phyloP scores from a whole-genome alignment of 169 alveolate genomes.

The Plasmodium coatneyi region DNA sequence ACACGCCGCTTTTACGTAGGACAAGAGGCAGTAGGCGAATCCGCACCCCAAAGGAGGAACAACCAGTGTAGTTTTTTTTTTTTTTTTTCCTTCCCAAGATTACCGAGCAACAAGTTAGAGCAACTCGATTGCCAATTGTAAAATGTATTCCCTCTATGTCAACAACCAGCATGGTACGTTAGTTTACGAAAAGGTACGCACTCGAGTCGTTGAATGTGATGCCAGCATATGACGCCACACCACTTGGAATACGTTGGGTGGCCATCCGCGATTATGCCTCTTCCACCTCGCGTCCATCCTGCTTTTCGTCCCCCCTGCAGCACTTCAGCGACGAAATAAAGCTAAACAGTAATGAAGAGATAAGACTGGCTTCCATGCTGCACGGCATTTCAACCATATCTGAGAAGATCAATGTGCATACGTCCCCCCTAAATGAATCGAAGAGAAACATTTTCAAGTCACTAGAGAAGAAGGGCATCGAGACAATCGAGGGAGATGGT shows the following conservation, averaged over 20 bases:
- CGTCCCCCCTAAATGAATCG: constrained; percentile 57
- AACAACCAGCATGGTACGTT: constrained; percentile 94
- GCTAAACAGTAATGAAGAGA: constrained; percentile 91
- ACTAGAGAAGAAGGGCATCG: constrained; percentile 88
- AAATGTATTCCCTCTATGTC: constrained; percentile 89
- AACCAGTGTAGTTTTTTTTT: neutral
- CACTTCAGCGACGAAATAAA: constrained; percentile 88
- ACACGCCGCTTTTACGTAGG: neutral
- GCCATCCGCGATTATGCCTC: neutral
- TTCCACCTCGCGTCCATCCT: neutral
- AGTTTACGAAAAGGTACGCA: constrained; percentile 91
- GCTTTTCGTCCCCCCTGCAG: constrained; percentile 74
- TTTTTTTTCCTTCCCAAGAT: neutral
- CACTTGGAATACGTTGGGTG: neutral
- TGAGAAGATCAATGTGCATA: constrained; percentile 87
- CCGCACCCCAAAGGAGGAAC: neutral
- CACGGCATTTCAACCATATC: constrained; percentile 95
- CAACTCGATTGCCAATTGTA: constrained; percentile 9
- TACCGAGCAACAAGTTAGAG: neutral
- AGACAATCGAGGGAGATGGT: constrained; percentile 88
- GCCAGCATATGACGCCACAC: neutral
- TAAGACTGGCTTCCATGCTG: constrained; percentile 94
- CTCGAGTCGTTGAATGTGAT: neutral
- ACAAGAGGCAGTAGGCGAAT: neutral
- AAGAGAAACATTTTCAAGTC: constrained; percentile 64